Evolutionary conservation across 2,329 filamentous ascomycete genomes (phyloP).

Genomic region (Colletotrichum destructivum): DNA sequence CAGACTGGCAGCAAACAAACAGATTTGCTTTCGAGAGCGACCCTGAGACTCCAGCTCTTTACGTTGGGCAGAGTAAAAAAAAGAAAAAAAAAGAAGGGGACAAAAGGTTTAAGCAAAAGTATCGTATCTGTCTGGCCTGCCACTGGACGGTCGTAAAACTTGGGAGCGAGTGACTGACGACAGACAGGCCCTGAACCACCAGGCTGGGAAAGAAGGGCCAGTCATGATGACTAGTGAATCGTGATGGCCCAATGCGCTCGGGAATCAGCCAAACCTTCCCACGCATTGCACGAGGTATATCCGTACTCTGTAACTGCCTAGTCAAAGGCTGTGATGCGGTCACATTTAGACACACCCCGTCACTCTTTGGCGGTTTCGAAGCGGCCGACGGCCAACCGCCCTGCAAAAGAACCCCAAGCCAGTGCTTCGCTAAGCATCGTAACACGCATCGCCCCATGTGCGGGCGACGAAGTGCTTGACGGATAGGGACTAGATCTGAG

Average conservation of each 20-base stretch:
- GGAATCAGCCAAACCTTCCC: conserved; percentile 28
- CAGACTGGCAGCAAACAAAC: background rate
- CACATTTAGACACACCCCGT: no score
- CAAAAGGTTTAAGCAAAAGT: background rate
- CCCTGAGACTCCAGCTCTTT: conserved; percentile 35
- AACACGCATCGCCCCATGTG: conserved; percentile 31
- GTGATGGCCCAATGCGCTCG: conserved; percentile 9
- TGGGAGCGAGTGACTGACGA: background rate
- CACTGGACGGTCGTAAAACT: conserved; percentile 7
- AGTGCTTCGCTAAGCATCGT: conserved; percentile 29
- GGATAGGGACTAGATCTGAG: conserved; percentile 30
- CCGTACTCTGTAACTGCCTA: no score
- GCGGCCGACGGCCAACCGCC: conserved; percentile 1
- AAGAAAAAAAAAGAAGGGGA: background rate
- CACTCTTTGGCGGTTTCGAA: background rate
- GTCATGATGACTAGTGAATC: conserved; percentile 27
- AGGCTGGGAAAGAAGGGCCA: conserved; percentile 28
- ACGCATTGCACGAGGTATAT: background rate
- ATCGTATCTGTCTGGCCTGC: background rate
- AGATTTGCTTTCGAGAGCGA: conserved; percentile 12
- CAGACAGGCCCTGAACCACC: conserved; percentile 30
- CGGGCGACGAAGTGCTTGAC: conserved; percentile 35
- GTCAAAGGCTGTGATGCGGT: background rate
- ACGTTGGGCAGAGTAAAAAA: background rate
- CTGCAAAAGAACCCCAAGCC: conserved; percentile 23